Conservation (phyloP, 2,329 filamentous ascomycete genomes). For the Atkinsonella hypoxylon region DNA sequence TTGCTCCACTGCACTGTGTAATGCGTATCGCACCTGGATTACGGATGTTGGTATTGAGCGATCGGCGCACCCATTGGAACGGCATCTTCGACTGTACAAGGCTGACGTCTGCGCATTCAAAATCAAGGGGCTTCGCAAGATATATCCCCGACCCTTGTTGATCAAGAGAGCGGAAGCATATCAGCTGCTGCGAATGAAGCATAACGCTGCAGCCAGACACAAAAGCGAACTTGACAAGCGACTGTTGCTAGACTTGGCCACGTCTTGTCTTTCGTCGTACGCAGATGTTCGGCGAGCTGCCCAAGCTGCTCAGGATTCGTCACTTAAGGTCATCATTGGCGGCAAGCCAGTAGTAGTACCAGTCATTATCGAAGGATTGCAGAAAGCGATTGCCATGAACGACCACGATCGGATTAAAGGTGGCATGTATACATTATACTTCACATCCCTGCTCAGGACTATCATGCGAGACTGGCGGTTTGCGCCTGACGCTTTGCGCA, state of each 20-base stretch:
- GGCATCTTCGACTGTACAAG: conserved; percentile 71
- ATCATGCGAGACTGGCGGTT: conserved; percentile 89
- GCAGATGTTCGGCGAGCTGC: conserved; percentile 92
- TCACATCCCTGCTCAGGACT: conserved; percentile 79
- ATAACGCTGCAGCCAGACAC: conserved; percentile 79
- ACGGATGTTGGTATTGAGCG: conserved; percentile 94
- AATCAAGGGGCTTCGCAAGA: conserved; percentile 81
- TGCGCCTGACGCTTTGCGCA: conserved; percentile 74
- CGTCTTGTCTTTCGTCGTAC: conserved; percentile 83
- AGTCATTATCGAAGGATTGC: conserved; percentile 66
- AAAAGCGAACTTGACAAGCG: conserved; percentile 84
- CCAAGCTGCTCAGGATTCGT: conserved; percentile 84
- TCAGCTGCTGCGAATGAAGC: conserved; percentile 83
- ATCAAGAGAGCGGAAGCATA: conserved; percentile 90
- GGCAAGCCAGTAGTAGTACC: conserved; percentile 83
- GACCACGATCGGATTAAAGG: conserved; percentile 93
- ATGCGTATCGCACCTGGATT: conserved; percentile 90
- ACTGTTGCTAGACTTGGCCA: conserved; percentile 73
- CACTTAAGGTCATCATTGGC: conserved; percentile 81
- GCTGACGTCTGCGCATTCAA: conserved; percentile 89
- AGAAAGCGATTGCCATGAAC: conserved; percentile 62
- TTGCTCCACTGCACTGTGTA: conserved; percentile 87
- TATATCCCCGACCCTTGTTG: conserved; percentile 84
- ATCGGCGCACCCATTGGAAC: conserved; percentile 84
- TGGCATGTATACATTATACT: conserved; percentile 79